A percentile compares a stretch with the other conserved stretches of the same genome.
These are phyloP conservation scores for Mycena haematopus DNA, from an alignment of 768 basidiomycete species.

Conservation along the genomic window DNA sequence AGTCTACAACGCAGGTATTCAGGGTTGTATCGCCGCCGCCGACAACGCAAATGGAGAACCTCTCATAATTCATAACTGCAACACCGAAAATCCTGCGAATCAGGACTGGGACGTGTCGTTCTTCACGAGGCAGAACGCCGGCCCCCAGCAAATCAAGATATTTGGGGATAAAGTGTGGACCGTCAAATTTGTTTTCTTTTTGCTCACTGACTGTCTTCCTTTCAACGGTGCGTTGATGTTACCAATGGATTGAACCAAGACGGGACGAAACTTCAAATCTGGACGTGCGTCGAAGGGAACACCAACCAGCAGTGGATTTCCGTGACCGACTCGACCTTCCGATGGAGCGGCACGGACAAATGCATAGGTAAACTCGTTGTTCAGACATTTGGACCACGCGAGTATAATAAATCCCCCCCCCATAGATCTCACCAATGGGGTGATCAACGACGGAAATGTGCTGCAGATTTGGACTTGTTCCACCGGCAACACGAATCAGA, in stretches of 20 bases:
- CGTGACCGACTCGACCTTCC: background rate
- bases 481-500: slow-evolving; percentile 22
- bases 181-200: background rate
- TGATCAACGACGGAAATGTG: background rate
- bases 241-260: slow-evolving; percentile 1
- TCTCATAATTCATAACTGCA: background rate
- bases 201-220: background rate
- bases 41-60: background rate
- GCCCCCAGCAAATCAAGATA: background rate
- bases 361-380: too few relatives aligned
- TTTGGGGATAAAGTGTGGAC: slow-evolving; percentile 4
- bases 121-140: background rate
- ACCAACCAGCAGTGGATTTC: slow-evolving; percentile 14
- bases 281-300: too few relatives aligned
- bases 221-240: background rate
- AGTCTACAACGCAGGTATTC: background rate
- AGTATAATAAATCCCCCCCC: too few relatives aligned
- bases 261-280: slow-evolving; percentile 13
- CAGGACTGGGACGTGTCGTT: too few relatives aligned
- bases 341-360: slow-evolving; percentile 11
- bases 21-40: background rate
- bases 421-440: slow-evolving; percentile 10
- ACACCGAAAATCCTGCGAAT: background rate
- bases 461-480: slow-evolving; percentile 17
- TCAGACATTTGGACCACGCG: too few relatives aligned